Percentiles rank a stretch among this genome's conserved stretches.
These are phyloP conservation scores for Prunus yedoensis DNA, from an alignment of 331 rosid species.

Conservation along the genomic window DNA sequence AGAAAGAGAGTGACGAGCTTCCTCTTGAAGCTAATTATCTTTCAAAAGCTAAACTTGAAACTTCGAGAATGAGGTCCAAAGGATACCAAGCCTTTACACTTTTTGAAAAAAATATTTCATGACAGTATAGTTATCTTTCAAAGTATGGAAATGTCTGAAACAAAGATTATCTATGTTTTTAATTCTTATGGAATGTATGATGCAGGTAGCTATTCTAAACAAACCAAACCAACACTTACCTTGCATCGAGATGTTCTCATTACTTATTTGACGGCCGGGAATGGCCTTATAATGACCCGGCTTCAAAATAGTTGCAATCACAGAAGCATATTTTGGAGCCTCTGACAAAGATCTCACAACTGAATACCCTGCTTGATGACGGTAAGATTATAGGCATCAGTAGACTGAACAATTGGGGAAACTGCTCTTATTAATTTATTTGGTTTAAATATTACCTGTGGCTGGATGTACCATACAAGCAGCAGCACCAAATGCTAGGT, in stretches of 20 bases:
- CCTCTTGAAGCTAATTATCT: too few species aligned
- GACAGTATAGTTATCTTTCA: too few species aligned
- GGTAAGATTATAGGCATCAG: constrained; percentile 6
- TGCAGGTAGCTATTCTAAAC: neutral
- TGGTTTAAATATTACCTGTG: constrained; percentile 50
- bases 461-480: constrained; percentile 99
- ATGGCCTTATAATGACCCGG: constrained; percentile 37
- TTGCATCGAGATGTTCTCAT: constrained; percentile 67
- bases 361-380: constrained; percentile 71
- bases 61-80: too few species aligned
- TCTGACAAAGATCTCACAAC: constrained; percentile 98
- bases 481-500: constrained; percentile 97
- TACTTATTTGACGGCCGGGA: constrained; percentile 32
- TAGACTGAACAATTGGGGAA: constrained; percentile 11
- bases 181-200: neutral
- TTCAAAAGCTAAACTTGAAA: too few species aligned
- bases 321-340: constrained; percentile 89
- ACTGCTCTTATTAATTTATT: neutral
- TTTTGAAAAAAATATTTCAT: too few species aligned
- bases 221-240: constrained; percentile 41
- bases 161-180: too few species aligned
- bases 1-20: too few species aligned
- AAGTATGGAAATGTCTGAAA: too few species aligned
- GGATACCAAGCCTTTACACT: too few species aligned
- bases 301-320: constrained; percentile 77